Evolutionary conservation across 1,139 yeast genomes (phyloP).

Genomic region (Saccharomyces hybrid): DNA sequence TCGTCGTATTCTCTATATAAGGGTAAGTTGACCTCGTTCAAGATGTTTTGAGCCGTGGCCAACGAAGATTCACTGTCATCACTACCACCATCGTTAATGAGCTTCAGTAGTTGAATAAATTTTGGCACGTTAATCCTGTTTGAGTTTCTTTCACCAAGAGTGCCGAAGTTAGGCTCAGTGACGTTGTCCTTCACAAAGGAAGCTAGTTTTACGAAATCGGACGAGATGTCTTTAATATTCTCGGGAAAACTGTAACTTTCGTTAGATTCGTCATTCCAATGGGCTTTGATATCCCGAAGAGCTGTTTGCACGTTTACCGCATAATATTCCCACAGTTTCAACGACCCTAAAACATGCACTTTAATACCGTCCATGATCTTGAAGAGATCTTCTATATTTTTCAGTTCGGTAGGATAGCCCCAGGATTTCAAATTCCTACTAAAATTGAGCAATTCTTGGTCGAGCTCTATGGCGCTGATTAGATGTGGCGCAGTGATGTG

Average conservation of each 20-base stretch:
- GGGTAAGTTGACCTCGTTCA: conserved; percentile 72
- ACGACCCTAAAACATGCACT: conserved; percentile 53
- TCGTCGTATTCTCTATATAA: conserved; percentile 69
- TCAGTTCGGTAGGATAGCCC: conserved; percentile 54
- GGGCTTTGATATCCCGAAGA: conserved; percentile 23
- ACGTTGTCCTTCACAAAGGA: conserved; percentile 43
- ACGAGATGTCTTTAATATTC: conserved; percentile 27
- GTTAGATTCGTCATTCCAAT: conserved; percentile 16
- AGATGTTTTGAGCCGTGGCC: conserved; percentile 39
- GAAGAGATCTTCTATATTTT: conserved; percentile 46
- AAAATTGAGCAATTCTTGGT: conserved; percentile 55
- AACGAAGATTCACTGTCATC: conserved; percentile 33
- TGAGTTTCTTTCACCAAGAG: conserved; percentile 41
- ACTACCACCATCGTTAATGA: conserved; percentile 30
- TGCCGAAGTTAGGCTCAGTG: conserved; percentile 36
- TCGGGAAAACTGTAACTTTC: conserved; percentile 33
- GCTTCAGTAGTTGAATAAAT: conserved; percentile 41
- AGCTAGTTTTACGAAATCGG: conserved; percentile 40
- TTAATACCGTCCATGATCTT: conserved; percentile 58
- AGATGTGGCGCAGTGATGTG: conserved; percentile 84
- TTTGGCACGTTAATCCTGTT: conserved; percentile 46
- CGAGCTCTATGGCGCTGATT: conserved; percentile 75
- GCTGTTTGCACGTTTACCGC: conserved; percentile 49
- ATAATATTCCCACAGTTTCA: conserved; percentile 83
- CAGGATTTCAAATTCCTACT: conserved; percentile 45